phyloP scores from a whole-genome alignment of 2,329 filamentous ascomycete genomes.

The Calonectria pseudoturangicola region DNA sequence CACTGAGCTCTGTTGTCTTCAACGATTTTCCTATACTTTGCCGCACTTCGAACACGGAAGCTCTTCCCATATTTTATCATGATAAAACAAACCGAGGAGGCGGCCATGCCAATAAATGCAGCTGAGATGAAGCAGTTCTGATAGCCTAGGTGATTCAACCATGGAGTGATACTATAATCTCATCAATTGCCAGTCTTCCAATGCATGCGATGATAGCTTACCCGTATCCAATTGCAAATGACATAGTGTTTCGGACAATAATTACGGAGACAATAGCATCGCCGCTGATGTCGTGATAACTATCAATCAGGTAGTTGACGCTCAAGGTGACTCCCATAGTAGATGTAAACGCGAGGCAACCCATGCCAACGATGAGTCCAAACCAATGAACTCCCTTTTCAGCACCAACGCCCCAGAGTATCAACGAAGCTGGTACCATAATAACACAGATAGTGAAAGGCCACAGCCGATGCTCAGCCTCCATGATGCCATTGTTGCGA shows the following conservation, averaged over 20 bases:
- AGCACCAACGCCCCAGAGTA: conserved; percentile 61
- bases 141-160: conserved; percentile 63
- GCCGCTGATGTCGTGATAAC: conserved; percentile 62
- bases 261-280: conserved; percentile 64
- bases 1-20: conserved; percentile 24
- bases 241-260: conserved; percentile 62
- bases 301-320: conserved; percentile 64
- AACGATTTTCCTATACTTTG: conserved; percentile 44
- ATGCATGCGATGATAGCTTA: conserved; percentile 2
- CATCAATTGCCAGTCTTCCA: conserved; percentile 13
- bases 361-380: conserved; percentile 64
- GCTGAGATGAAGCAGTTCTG: conserved; percentile 66
- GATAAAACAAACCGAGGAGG: conserved; percentile 63
- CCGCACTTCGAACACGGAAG: conserved; percentile 47
- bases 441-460: conserved; percentile 58
- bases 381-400: conserved; percentile 64
- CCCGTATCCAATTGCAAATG: conserved; percentile 60
- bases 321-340: conserved; percentile 61
- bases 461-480: conserved; percentile 66
- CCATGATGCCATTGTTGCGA: conserved; percentile 63
- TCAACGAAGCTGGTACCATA: conserved; percentile 54
- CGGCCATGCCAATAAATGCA: conserved; percentile 62
- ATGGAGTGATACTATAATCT: conserved; percentile 65
- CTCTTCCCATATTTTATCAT: conserved; percentile 69
- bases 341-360: conserved; percentile 57